Percentiles rank a stretch among this genome's conserved stretches.
Evolutionary conservation across 1,284 basidiomycete genomes (phyloP).

Genomic region (Fomitiporia mediterranea): DNA sequence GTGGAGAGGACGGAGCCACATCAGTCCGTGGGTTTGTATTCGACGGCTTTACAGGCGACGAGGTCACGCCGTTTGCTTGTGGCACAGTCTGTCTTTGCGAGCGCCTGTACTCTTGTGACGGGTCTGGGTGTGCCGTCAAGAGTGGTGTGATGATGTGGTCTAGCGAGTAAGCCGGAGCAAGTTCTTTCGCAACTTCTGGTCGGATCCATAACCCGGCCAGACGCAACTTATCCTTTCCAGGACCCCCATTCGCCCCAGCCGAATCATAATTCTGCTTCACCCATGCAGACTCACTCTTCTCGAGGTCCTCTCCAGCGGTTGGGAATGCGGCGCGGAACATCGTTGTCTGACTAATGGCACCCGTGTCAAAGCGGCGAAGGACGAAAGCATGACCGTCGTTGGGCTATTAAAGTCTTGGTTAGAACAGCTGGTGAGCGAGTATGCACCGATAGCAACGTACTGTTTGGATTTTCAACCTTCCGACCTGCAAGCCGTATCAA

Average conservation of each 20-base stretch:
- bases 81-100: constrained; percentile 31
- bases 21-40: constrained; percentile 22
- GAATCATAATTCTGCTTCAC: constrained; percentile 80
- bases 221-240: constrained; percentile 52
- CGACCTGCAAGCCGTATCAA: constrained; percentile 48
- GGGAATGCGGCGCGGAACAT: constrained; percentile 99
- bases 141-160: constrained; percentile 59
- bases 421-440: constrained; percentile 18
- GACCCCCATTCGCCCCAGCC: constrained; percentile 76
- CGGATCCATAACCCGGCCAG: constrained; percentile 91
- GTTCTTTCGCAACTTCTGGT: constrained; percentile 58
- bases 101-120: constrained; percentile 70
- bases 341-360: constrained; percentile 91
- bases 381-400: constrained; percentile 82
- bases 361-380: constrained; percentile 92
- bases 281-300: constrained; percentile 83
- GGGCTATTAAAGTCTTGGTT: constrained; percentile 39
- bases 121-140: constrained; percentile 74
- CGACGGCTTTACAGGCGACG: constrained; percentile 9
- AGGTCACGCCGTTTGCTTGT: background rate
- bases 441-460: constrained; percentile 41
- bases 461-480: constrained; percentile 91
- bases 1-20: constrained; percentile 25
- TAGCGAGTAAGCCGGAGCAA: constrained; percentile 64
- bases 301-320: constrained; percentile 71